Evolutionary conservation across 2,329 filamentous ascomycete species (phyloP).

Genomic region (Nothophaeocryptopus gaeumannii): DNA sequence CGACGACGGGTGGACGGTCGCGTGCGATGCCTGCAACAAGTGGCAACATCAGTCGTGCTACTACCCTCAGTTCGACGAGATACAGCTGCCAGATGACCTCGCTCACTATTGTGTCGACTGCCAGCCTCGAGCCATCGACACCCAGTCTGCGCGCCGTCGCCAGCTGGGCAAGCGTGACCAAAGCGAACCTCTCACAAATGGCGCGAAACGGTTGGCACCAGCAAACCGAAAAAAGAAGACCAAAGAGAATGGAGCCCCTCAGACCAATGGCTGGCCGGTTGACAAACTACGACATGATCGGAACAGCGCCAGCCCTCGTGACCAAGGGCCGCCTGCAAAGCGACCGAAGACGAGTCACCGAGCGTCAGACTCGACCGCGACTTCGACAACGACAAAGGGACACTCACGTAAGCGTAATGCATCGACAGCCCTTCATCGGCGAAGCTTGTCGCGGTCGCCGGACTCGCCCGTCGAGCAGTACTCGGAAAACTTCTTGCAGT

Average conservation of each 20-base stretch:
- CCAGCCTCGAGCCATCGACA: slow-evolving; percentile 72
- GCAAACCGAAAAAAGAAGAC: slow-evolving; percentile 88
- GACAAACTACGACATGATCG: slow-evolving; percentile 58
- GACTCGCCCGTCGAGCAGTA: slow-evolving; percentile 32
- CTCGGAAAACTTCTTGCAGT: slow-evolving; percentile 64
- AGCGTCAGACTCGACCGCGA: slow-evolving; percentile 69
- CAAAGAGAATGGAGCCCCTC: slow-evolving; percentile 60
- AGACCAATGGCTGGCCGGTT: slow-evolving; percentile 63
- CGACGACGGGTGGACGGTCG: slow-evolving; percentile 96
- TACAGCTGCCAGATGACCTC: slow-evolving; percentile 53
- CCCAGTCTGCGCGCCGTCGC: slow-evolving; percentile 63
- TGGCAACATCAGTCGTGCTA: slow-evolving; percentile 99
- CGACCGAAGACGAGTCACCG: slow-evolving; percentile 81
- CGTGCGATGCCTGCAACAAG: slow-evolving; percentile 91
- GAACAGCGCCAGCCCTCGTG: slow-evolving; percentile 51
- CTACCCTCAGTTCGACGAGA: slow-evolving; percentile 70
- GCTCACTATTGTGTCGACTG: slow-evolving; percentile 89
- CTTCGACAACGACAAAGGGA: slow-evolving; percentile 61
- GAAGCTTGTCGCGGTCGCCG: slow-evolving; percentile 75
- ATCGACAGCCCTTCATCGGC: slow-evolving; percentile 58
- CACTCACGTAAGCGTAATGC: slow-evolving; percentile 61
- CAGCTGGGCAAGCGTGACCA: slow-evolving; percentile 31
- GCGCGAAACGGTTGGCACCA: slow-evolving; percentile 65
- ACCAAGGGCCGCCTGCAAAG: slow-evolving; percentile 64
- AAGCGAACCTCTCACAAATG: slow-evolving; percentile 60